Base-by-base conservation (phyloP, 352 stramenopile genomes). In the Salisapilia sapeloensis region DNA sequence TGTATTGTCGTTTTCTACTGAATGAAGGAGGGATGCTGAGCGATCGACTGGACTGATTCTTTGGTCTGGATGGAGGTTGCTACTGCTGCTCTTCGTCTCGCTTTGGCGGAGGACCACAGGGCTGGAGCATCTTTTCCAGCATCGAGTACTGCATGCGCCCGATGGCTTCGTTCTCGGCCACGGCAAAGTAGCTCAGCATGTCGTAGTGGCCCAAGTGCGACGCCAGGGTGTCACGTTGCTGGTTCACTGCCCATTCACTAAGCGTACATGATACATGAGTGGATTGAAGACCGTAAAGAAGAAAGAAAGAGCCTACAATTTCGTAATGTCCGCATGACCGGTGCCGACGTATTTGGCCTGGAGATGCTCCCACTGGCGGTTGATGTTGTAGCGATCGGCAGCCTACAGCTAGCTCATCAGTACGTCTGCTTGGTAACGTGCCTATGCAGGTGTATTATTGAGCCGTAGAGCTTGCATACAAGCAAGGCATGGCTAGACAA, bases 211-310 rank as follows among this genome's bases (percentile, higher is more conserved):
- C 93, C 17, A 99, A 49, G 48, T 98, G 91, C 33, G 81, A 97
- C 4, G 94, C 92, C 23, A 97, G 64, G 6, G 92, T 97, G 59
- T 99, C 95, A 9, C 95, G 87, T 56, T 99, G 94, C 63, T 98
- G 92, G 60, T 99, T 99, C 13, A 94, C 92, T 0, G 93, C 66
- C 90, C 91, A 99, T 58, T 99, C 93, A 54, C 83, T 93, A 47
- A 22, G 8, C 16, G 27, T 13, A 3, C 3, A 20, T 30, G 19
- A 47, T 12, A 36, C 11, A 35, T 10, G 44, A 5, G 34, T 10
- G 17, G 9, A 31, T 24, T 15, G 5, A 32, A 38, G 10, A 12
- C 10, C 4, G n/a, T 24, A 13, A 10, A 14, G 14, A 8, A 43
- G 8, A 43, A 12, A 6, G 8, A 24, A 15, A 17, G n/a, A 10